These are phyloP conservation scores for Podochytrium sp. DNA, from an alignment of 192 early-diverging fungal species.

Conservation along the genomic window DNA sequence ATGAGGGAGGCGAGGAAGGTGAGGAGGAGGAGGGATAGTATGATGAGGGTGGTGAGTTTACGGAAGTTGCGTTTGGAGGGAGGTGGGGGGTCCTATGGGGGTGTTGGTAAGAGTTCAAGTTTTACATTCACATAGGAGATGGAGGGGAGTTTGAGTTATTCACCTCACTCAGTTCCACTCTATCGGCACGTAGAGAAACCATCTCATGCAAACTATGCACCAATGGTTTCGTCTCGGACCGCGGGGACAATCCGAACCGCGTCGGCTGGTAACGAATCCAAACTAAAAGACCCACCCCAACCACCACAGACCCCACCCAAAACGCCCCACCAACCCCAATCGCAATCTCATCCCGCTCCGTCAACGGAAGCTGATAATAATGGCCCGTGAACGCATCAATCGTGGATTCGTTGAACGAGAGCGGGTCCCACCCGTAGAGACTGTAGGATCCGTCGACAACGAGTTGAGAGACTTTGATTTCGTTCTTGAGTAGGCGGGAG, in stretches of 20 bases:
- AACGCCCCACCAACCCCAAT: background rate
- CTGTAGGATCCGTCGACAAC: conserved; percentile 47
- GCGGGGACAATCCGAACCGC: too few species aligned
- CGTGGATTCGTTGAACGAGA: conserved; percentile 14
- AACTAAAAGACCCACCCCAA: too few species aligned
- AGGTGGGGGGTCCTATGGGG: background rate
- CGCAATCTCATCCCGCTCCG: background rate
- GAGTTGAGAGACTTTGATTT: conserved; percentile 23
- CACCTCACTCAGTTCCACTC: too few species aligned
- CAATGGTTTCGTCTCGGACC: too few species aligned
- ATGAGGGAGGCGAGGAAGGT: background rate
- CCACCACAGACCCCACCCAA: background rate
- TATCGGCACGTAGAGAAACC: too few species aligned
- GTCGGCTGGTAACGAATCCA: too few species aligned
- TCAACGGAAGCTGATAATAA: conserved; percentile 33
- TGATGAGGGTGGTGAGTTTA: background rate
- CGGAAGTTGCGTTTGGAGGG: background rate
- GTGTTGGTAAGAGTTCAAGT: background rate
- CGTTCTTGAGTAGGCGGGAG: conserved; percentile 26
- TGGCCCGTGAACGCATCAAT: conserved; percentile 50
- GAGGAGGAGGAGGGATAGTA: background rate
- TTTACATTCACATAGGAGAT: too few species aligned
- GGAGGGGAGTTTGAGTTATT: too few species aligned
- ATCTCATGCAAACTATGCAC: too few species aligned
- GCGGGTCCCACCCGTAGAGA: conserved; percentile 33